phyloP scores from a whole-genome alignment of 2,329 filamentous ascomycete genomes.

The Penicillium concentricum region DNA sequence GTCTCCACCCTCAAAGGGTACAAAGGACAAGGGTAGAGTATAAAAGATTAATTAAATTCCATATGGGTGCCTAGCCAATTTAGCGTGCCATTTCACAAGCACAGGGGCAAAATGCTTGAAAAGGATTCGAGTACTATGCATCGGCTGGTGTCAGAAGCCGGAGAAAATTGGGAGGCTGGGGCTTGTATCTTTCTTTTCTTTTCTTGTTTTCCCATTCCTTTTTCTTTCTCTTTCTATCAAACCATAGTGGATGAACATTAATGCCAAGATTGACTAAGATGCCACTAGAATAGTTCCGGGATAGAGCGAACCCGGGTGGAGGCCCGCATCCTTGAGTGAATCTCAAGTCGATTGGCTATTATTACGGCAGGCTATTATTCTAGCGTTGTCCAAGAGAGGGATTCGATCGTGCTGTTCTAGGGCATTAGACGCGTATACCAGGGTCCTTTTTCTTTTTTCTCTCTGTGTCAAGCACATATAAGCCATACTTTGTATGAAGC shows the following conservation, averaged over 20 bases:
- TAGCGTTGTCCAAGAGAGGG: constrained; percentile 1
- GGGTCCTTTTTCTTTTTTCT: background rate
- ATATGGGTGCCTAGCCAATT: background rate
- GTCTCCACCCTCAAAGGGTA: background rate
- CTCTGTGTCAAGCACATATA: background rate
- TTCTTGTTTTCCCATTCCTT: background rate
- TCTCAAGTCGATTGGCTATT: constrained; percentile 7
- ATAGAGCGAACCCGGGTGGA: constrained; percentile 19
- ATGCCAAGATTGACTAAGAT: constrained; percentile 14
- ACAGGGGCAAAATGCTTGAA: constrained; percentile 3
- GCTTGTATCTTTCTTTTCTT: background rate
- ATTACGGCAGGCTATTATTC: background rate
- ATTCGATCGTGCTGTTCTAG: background rate
- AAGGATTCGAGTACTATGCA: constrained; percentile 4
- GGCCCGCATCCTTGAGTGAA: constrained; percentile 16
- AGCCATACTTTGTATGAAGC: background rate
- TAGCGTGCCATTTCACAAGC: constrained; percentile 5
- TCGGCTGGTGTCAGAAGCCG: constrained; percentile 1
- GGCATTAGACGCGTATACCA: background rate
- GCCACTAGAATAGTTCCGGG: constrained; percentile 12
- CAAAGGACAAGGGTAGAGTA: background rate
- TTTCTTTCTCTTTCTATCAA: background rate
- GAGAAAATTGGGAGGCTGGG: constrained; percentile 7
- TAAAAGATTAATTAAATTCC: background rate
- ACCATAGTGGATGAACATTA: background rate